These are phyloP conservation scores for Suhomyces tanzawaensis DNA, from an alignment of 805 yeast species.

Conservation along the genomic window DNA sequence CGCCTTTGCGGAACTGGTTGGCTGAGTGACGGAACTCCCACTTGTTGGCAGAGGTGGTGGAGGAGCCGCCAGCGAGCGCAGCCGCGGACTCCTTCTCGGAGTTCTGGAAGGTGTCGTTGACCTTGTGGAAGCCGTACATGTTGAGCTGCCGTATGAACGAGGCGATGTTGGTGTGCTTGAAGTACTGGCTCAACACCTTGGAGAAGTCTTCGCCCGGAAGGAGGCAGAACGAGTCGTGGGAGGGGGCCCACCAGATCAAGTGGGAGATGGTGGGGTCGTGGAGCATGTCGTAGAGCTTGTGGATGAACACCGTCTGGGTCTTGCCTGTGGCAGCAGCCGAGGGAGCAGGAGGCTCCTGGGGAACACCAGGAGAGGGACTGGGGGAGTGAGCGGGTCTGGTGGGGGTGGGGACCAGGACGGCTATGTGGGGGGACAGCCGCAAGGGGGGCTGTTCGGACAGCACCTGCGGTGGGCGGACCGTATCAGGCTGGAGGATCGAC, in stretches of 20 bases:
- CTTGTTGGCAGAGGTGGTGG: slow-evolving; percentile 19
- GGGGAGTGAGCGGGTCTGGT: slow-evolving; percentile 1
- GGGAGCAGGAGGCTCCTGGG: slow-evolving; percentile 4
- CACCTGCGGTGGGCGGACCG: slow-evolving; percentile 1
- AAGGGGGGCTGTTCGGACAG: neutral
- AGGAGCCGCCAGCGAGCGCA: slow-evolving; percentile 14
- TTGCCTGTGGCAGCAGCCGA: slow-evolving; percentile 19
- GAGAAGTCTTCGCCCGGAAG: slow-evolving; percentile 85
- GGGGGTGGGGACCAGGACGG: slow-evolving; percentile 1
- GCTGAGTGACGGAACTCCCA: slow-evolving; percentile 94
- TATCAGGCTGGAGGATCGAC: slow-evolving; percentile 4
- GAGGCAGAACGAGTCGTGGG: slow-evolving; percentile 73
- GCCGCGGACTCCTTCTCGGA: slow-evolving; percentile 6
- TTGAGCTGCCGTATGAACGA: slow-evolving; percentile 42
- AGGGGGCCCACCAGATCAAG: slow-evolving; percentile 81
- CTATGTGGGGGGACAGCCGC: neutral
- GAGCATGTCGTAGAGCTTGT: slow-evolving; percentile 86
- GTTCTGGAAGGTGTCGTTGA: slow-evolving; percentile 37
- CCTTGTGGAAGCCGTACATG: slow-evolving; percentile 48
- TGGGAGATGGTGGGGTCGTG: slow-evolving; percentile 72
- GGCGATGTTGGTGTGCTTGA: slow-evolving; percentile 46
- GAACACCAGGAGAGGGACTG: slow-evolving; percentile 4
- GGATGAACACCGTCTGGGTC: slow-evolving; percentile 62
- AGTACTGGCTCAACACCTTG: slow-evolving; percentile 60
- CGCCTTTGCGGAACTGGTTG: slow-evolving; percentile 77